Base-by-base conservation (phyloP, 768 basidiomycete genomes). In the Leccinum subtestaceum region DNA sequence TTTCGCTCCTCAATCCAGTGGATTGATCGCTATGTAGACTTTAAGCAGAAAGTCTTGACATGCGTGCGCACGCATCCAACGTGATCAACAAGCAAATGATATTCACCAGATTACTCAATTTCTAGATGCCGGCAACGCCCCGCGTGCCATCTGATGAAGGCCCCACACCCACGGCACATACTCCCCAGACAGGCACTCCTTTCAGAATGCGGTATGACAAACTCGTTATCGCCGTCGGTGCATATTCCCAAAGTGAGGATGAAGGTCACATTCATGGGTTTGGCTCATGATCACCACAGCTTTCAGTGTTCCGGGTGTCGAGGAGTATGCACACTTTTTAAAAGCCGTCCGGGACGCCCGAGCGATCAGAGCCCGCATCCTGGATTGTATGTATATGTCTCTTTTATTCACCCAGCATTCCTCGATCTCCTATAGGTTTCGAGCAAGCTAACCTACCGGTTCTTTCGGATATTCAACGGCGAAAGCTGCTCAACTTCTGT, bases 381-480 rank as follows among this genome's bases (percentile, higher is more conserved):
- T 93, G n/a, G 90, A 90, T 74, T 89, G 88, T 84, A 46, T 32
- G 77, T 65, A 31, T 36, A 50, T 57, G 50, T 45, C 29, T 38
- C 15, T 15, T 15, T 9, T 23, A 21, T 46, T 48, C 17, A 21
- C 54, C 53, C 48, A 56, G 36, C 58, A 43, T 32, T 34, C 59
- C 34, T 52, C 15, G 58, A 48, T 45, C 12, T 12, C 17, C 2
- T 40, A 0, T 61, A 84, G 87, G 88, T 69, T 92, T 95, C 59
- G 93, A 95, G 67, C 89, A 92, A 66, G 93, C 93, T 2, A 87
- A 86, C 64, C 88, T 92, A 63, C 93, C 93, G 0, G 85, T 80
- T 2, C 75, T 92, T 13, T 84, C 88, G 1, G 92, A 93, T 58
- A 74, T 82, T 40, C 85, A 95, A 63, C 83, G 90, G 52, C 77